Conservation (phyloP, 495 filamentous ascomycete species). For the Penicillium dipodomyicola region DNA sequence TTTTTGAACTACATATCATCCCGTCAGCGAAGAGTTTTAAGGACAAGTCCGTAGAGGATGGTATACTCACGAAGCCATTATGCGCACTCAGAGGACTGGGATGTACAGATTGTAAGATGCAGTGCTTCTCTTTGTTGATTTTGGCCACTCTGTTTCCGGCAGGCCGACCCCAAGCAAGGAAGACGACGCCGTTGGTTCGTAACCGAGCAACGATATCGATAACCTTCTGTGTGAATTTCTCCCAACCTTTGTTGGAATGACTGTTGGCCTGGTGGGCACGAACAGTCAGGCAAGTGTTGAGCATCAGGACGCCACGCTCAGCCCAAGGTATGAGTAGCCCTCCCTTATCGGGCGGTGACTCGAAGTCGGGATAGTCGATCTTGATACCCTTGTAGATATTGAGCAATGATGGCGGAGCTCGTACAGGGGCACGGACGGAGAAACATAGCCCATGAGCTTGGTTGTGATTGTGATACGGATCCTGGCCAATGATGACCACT, state of each 20-base stretch:
- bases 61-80: slow-evolving; percentile 63
- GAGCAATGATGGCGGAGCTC: slow-evolving; percentile 77
- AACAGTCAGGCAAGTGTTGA: slow-evolving; percentile 93
- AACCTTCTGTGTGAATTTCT: slow-evolving; percentile 82
- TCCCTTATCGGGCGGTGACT: slow-evolving; percentile 66
- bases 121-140: slow-evolving; percentile 68
- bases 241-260: slow-evolving; percentile 84
- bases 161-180: slow-evolving; percentile 86
- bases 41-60: background rate
- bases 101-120: slow-evolving; percentile 80
- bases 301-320: slow-evolving; percentile 80
- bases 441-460: slow-evolving; percentile 96
- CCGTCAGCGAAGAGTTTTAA: slow-evolving; percentile 24
- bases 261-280: slow-evolving; percentile 80
- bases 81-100: slow-evolving; percentile 84
- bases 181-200: slow-evolving; percentile 78
- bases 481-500: slow-evolving; percentile 88
- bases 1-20: slow-evolving; percentile 63
- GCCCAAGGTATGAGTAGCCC: slow-evolving; percentile 92
- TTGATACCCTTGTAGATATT: slow-evolving; percentile 89
- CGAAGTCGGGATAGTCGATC: slow-evolving; percentile 83
- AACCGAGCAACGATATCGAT: slow-evolving; percentile 80
- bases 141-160: slow-evolving; percentile 71
- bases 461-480: slow-evolving; percentile 93
- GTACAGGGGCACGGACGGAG: slow-evolving; percentile 85